These are phyloP conservation scores for Millerozyma miso DNA, from an alignment of 805 yeast species.

Conservation along the genomic window DNA sequence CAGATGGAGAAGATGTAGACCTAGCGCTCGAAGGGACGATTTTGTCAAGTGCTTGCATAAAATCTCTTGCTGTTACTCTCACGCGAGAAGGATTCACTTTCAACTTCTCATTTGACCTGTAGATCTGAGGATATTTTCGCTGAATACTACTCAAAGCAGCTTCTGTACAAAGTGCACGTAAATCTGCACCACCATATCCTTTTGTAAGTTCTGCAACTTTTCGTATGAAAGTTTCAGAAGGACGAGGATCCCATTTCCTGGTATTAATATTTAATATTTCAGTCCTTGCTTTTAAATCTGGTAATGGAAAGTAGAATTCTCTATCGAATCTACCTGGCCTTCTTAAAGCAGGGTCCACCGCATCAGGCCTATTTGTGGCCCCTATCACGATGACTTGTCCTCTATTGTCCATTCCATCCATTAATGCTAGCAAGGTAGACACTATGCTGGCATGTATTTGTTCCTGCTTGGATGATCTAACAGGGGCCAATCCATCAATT, in stretches of 20 bases:
- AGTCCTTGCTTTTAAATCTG: slow-evolving; percentile 73
- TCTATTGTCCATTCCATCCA: slow-evolving; percentile 99
- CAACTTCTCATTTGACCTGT: slow-evolving; percentile 68
- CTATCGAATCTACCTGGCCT: slow-evolving; percentile 97
- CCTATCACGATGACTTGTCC: slow-evolving; percentile 98
- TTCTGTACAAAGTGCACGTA: slow-evolving; percentile 91
- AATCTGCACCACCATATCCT: slow-evolving; percentile 98
- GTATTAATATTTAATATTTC: slow-evolving; percentile 85
- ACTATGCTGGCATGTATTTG: slow-evolving; percentile 98
- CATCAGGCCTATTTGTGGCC: slow-evolving; percentile 96
- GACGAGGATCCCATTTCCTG: slow-evolving; percentile 78
- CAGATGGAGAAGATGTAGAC: slow-evolving; percentile 65
- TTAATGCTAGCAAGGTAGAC: slow-evolving; percentile 86
- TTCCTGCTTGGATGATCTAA: slow-evolving; percentile 93
- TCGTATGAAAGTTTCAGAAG: slow-evolving; percentile 52
- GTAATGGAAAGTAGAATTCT: slow-evolving; percentile 93
- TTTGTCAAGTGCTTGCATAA: slow-evolving; percentile 78
- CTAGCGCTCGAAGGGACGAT: slow-evolving; percentile 92
- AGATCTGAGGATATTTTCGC: slow-evolving; percentile 89
- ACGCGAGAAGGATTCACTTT: slow-evolving; percentile 67
- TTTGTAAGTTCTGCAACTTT: slow-evolving; percentile 78
- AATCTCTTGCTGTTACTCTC: slow-evolving; percentile 74
- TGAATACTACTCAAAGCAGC: slow-evolving; percentile 92
- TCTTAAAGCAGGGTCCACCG: slow-evolving; percentile 96
- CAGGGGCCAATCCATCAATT: slow-evolving; percentile 98